These are phyloP conservation scores for Iris pallida DNA, from an alignment of 116 monocot genomes.

Conservation along the genomic window DNA sequence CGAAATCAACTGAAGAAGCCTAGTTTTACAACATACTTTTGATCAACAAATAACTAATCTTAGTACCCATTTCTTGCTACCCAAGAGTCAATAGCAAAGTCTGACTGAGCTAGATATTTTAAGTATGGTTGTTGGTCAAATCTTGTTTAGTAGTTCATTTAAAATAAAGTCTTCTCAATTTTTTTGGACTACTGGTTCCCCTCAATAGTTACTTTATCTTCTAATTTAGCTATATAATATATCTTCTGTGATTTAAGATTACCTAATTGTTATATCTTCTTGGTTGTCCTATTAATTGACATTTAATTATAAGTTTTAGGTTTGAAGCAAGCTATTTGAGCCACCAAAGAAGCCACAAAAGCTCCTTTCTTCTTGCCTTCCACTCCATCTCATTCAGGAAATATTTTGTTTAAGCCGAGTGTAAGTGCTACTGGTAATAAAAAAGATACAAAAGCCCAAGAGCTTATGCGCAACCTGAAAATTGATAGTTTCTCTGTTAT, in stretches of 20 bases:
- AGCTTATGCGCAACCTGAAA: no score
- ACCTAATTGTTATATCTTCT: neutral
- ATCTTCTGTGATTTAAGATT: neutral
- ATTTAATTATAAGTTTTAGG: slow-evolving; percentile 25
- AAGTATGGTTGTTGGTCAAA: slow-evolving; percentile 47
- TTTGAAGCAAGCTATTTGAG: slow-evolving; percentile 86
- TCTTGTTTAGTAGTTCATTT: neutral
- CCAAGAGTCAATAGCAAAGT: slow-evolving; percentile 78
- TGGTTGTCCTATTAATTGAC: neutral
- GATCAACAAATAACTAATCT: slow-evolving; percentile 70
- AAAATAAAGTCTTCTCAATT: neutral
- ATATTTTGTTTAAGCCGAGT: slow-evolving; percentile 63
- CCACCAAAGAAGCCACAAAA: slow-evolving; percentile 97
- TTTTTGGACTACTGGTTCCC: neutral
- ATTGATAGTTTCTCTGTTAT: no score
- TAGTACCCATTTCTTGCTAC: slow-evolving; percentile 88
- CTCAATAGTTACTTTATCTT: neutral
- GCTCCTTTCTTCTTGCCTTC: slow-evolving; percentile 97
- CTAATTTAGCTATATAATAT: neutral
- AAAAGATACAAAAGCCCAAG: neutral
- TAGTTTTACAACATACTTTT: slow-evolving; percentile 13
- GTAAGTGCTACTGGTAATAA: slow-evolving; percentile 19
- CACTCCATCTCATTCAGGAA: slow-evolving; percentile 73
- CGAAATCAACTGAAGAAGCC: slow-evolving; percentile 11
- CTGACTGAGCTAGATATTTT: slow-evolving; percentile 89